Percentiles rank a stretch among this genome's conserved stretches.
phyloP scores from a whole-genome alignment of 176 grass and related monocot genomes.

The Oryza meridionalis region DNA sequence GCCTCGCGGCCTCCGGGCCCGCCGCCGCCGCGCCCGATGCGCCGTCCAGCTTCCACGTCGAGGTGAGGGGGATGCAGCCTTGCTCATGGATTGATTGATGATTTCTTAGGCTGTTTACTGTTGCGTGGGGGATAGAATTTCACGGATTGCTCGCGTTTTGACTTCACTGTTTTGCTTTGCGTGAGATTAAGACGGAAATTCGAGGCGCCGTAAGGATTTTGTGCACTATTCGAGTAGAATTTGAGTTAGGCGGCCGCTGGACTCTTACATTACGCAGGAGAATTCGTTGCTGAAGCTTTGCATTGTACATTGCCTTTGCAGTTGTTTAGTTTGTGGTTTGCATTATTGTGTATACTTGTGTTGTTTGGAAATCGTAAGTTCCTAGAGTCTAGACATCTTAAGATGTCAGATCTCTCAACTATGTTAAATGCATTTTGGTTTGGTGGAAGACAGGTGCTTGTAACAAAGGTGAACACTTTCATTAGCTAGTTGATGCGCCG shows the following conservation, averaged over 20 bases:
- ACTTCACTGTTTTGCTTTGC: background rate
- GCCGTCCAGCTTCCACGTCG: slow-evolving; percentile 78
- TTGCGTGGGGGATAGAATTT: background rate
- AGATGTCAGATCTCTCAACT: background rate
- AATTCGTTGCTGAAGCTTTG: background rate
- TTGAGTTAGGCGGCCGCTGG: slow-evolving; percentile 14
- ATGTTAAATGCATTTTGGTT: slow-evolving; percentile 26
- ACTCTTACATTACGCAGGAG: slow-evolving; percentile 9
- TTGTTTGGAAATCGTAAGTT: background rate
- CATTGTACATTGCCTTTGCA: background rate
- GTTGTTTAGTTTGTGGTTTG: slow-evolving; percentile 4
- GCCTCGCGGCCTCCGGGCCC: slow-evolving; percentile 44
- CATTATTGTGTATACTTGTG: background rate
- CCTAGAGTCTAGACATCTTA: background rate
- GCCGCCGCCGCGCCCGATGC: slow-evolving; percentile 37
- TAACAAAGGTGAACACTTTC: background rate
- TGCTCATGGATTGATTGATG: background rate
- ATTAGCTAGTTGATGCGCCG: background rate
- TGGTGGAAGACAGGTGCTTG: background rate
- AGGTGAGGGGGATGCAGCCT: slow-evolving; percentile 46
- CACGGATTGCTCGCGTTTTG: background rate
- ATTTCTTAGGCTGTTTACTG: slow-evolving; percentile 16
- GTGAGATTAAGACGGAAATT: background rate
- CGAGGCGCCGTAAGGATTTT: background rate
- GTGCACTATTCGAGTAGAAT: background rate